Evolutionary conservation across 176 grass and related monocot species (phyloP), one percentile per base, ranked within the genome.

Genomic region (Thalia dealbata): DNA sequence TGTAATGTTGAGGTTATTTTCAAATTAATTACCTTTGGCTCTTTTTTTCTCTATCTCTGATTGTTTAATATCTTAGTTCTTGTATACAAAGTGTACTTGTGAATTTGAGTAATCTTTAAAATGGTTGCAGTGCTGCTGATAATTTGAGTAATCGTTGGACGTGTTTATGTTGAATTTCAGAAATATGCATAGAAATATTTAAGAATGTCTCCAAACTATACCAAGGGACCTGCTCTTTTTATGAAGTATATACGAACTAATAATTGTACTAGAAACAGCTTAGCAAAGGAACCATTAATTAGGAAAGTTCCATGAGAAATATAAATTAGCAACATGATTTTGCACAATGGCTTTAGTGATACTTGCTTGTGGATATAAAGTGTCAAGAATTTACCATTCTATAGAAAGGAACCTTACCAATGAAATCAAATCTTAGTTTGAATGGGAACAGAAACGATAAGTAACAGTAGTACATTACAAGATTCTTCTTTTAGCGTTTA

Each of bases 1-100:
- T 45, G 18, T 23, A 35, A 23, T 68, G 19, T 68, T 68, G 19
- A 68, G 25, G 61, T 63, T 63, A 63, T 63, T 63, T 63, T 11
- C 13, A 28, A 63, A 14, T 63, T 63, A 22, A 24, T 61, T 38
- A 4, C 32, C 1, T 58, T 58, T 58, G 54, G 18, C 21, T 22
- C 21, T 18, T 58, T 58, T 19, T 58, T 64, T 12, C 14, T 68
- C 8, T 22, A 38, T 23, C 10, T 67, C 32, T 68, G 38, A 22
- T 43, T 68, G 65, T 44, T 68, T 35, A 68, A 7, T 35, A 11
- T 67, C 1, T 67, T 67, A 67, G 64, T 67, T 42, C 64, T 38
- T 66, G 27, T 41, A 67, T 67, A 67, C 64, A 42, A 13, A 67
- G 28, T 67, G 30, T 68, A 11, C 35, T 68, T 44, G 3, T 45